Conservation (phyloP, 805 yeast species). For the Ogataea kodamae region DNA sequence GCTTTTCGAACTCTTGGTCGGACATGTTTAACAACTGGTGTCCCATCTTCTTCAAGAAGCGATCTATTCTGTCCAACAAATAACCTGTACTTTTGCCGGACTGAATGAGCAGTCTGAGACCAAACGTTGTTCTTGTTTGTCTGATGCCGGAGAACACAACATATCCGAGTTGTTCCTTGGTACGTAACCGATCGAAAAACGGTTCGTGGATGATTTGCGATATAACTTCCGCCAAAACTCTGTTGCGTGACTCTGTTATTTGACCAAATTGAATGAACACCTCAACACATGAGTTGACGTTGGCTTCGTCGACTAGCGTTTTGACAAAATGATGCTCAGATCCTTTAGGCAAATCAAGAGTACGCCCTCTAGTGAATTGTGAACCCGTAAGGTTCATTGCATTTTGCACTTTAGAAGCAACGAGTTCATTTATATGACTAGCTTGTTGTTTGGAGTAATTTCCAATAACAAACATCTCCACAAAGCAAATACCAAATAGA, state of each 20-base stretch:
- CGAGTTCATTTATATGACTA: conserved; percentile 41
- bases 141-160: conserved; percentile 80
- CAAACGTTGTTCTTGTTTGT: conserved; percentile 66
- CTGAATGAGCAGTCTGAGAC: conserved; percentile 74
- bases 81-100: conserved; percentile 75
- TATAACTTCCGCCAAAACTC: conserved; percentile 59
- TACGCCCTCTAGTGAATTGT: conserved; percentile 42
- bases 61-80: conserved; percentile 71
- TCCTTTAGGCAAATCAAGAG: conserved; percentile 39
- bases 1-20: conserved; percentile 63
- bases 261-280: conserved; percentile 67
- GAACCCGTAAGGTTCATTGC: conserved; percentile 40
- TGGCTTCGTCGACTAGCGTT: conserved; percentile 56
- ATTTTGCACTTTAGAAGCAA: conserved; percentile 35
- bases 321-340: conserved; percentile 45
- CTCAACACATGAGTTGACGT: conserved; percentile 82
- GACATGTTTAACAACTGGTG: conserved; percentile 45
- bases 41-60: conserved; percentile 51
- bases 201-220: conserved; percentile 81
- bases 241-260: conserved; percentile 38
- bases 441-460: conserved; percentile 60
- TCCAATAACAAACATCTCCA: conserved; percentile 76
- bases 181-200: conserved; percentile 82
- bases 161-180: conserved; percentile 93
- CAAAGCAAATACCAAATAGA: conserved; percentile 55